Evolutionary conservation across 306 rosid species (phyloP), one percentile per base, ranked within the genome.

Genomic region (Quercus bicolor): DNA sequence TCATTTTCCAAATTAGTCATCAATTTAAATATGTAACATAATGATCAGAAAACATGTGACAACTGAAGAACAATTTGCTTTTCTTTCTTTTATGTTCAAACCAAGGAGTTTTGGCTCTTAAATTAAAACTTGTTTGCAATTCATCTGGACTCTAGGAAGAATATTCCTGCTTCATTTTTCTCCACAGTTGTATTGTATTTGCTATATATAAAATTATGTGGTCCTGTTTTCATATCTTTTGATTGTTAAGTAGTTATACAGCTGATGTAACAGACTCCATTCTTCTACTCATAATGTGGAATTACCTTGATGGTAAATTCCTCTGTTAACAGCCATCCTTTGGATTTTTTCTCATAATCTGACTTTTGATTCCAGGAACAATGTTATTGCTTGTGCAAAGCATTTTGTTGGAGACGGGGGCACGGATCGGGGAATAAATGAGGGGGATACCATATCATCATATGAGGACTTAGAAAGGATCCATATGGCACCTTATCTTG

Each of bases 391-490:
- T n/a, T 94, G 98, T 86, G 95, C 98, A 70, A 94, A 94, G 84
- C 98, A 94, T 90, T 94, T 92, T 88, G 94, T 92, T 26, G 95
- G 98, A 45, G 98, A 94, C 78, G 98, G 97, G 74, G 97, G 97
- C 69, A 92, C 98, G 4, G 75, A 89, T 20, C 87, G 88, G 77
- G 98, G 98, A 75, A 34, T 82, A 70, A 91, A 94, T 77, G 97
- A 94, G 78, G 98, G 97, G 74, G 81, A 92, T 82, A 91, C 97
- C 45, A 31, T 87, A 74, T 24, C 79, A 75, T 81, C 97, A 16
- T 94, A 89, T 60, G 89, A 91, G 73, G 97, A 91, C 51, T 80
- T 94, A 10, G 97, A 94, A 84, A 88, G 87, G 81, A 86, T 89
- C 72, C 98, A 92, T 78, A 85, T 92, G 92, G 90, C 92, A 40